These are phyloP conservation scores for Zymoseptoria ardabiliae DNA, from an alignment of 2,329 filamentous ascomycete species.

Conservation along the genomic window DNA sequence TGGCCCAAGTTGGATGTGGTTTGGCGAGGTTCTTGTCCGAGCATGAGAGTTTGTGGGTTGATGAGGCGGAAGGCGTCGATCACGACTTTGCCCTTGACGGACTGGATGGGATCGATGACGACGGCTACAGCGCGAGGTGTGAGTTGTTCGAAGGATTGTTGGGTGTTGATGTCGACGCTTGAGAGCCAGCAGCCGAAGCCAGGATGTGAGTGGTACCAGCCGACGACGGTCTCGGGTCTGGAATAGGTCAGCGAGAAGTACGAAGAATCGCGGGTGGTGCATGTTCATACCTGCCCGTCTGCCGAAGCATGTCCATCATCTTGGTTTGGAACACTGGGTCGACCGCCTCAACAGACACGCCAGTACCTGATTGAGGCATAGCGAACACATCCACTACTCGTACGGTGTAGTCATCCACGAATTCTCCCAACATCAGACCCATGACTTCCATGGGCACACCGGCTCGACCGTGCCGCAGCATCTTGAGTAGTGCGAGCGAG, in stretches of 20 bases:
- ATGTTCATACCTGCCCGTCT: slow-evolving; percentile 75
- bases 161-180: slow-evolving; percentile 98
- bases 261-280: background rate
- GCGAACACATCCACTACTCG: slow-evolving; percentile 98
- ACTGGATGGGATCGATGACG: slow-evolving; percentile 97
- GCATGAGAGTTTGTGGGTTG: slow-evolving; percentile 94
- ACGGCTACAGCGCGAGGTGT: slow-evolving; percentile 95
- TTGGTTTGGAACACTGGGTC: slow-evolving; percentile 99
- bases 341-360: slow-evolving; percentile 95
- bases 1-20: slow-evolving; percentile 97
- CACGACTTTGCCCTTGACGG: slow-evolving; percentile 98
- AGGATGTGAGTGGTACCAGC: slow-evolving; percentile 99
- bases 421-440: slow-evolving; percentile 97
- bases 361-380: slow-evolving; percentile 97
- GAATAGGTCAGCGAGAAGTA: slow-evolving; percentile 3
- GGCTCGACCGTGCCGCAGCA: slow-evolving; percentile 93
- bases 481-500: slow-evolving; percentile 92
- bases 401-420: slow-evolving; percentile 98
- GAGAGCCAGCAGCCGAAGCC: slow-evolving; percentile 99
- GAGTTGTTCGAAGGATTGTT: slow-evolving; percentile 99
- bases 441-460: slow-evolving; percentile 99
- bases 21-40: slow-evolving; percentile 94
- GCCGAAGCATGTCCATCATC: slow-evolving; percentile 99
- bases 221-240: slow-evolving; percentile 92
- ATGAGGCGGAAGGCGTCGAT: slow-evolving; percentile 98